Conservation (phyloP, 805 yeast genomes). For the Lipomyces chichibuensis region DNA sequence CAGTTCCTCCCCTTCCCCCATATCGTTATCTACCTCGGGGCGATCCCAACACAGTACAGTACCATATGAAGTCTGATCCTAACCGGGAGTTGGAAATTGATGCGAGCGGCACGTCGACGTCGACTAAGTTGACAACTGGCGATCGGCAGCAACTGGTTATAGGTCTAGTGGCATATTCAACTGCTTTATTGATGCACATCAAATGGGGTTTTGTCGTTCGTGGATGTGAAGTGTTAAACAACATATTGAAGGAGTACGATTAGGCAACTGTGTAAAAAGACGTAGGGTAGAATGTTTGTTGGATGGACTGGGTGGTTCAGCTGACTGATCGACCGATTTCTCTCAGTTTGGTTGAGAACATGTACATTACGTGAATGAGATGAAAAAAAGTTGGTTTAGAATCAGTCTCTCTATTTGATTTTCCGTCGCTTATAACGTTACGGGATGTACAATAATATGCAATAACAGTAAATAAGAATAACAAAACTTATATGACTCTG, state of each 20-base stretch:
- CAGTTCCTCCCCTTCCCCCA: too few relatives aligned
- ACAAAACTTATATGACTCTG: too few relatives aligned
- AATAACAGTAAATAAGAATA: too few relatives aligned
- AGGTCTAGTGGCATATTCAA: slow-evolving; percentile 35
- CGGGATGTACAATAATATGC: too few relatives aligned
- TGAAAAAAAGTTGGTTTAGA: too few relatives aligned
- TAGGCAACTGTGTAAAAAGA: neutral
- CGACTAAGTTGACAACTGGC: neutral
- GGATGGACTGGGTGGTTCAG: neutral
- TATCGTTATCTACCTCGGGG: neutral
- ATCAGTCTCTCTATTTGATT: too few relatives aligned
- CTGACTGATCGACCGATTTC: too few relatives aligned
- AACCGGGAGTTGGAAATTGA: neutral
- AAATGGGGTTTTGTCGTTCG: slow-evolving; percentile 37
- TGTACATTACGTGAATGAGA: too few relatives aligned
- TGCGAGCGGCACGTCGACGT: neutral
- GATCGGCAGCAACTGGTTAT: slow-evolving; percentile 33
- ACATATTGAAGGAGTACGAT: slow-evolving; percentile 29
- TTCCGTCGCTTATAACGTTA: too few relatives aligned
- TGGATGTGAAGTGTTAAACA: slow-evolving; percentile 34
- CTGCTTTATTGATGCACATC: slow-evolving; percentile 27
- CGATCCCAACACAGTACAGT: neutral
- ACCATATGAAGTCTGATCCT: neutral
- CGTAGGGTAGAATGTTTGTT: neutral
- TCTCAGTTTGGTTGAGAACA: too few relatives aligned